Percentiles rank a stretch among this genome's conserved stretches.
These are phyloP conservation scores for Prototheca cutis DNA, from an alignment of 163 green algal species.

Conservation along the genomic window DNA sequence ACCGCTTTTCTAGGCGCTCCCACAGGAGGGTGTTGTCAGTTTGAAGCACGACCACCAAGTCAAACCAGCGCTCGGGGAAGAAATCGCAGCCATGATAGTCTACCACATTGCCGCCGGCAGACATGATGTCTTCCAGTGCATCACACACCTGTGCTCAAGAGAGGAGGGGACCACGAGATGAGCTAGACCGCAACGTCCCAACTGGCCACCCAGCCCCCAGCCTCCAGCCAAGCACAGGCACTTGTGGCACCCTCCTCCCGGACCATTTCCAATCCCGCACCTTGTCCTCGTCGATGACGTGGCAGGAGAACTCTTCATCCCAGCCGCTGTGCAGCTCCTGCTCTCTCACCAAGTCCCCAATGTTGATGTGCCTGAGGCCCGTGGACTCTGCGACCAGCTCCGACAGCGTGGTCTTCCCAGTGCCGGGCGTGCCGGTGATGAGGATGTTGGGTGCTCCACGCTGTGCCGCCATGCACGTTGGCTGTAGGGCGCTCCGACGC, in stretches of 20 bases:
- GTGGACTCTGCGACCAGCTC: constrained; percentile 54
- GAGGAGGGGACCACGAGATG: background rate
- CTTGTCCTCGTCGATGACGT: constrained; percentile 93
- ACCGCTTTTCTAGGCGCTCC: constrained; percentile 72
- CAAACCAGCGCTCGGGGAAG: constrained; percentile 97
- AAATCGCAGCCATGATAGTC: constrained; percentile 97
- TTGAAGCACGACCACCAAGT: constrained; percentile 92
- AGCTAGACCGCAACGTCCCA: too few species aligned
- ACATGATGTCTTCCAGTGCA: constrained; percentile 74
- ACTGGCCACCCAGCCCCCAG: too few species aligned
- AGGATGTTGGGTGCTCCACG: constrained; percentile 68
- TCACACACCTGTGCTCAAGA: constrained; percentile 66
- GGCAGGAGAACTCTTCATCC: constrained; percentile 79
- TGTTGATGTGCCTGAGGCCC: constrained; percentile 73
- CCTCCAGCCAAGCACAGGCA: too few species aligned
- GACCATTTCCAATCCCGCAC: constrained; percentile 39
- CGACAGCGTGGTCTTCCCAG: constrained; percentile 81
- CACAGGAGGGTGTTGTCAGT: constrained; percentile 88
- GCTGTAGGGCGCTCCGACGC: too few species aligned
- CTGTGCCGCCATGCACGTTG: too few species aligned
- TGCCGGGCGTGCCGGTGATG: constrained; percentile 90
- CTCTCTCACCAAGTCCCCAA: constrained; percentile 78
- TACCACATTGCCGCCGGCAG: constrained; percentile 72
- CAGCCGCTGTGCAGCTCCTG: constrained; percentile 69
- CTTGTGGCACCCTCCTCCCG: too few species aligned